Base-by-base conservation (phyloP, 495 filamentous ascomycete genomes). In the Xylaria palmicola region DNA sequence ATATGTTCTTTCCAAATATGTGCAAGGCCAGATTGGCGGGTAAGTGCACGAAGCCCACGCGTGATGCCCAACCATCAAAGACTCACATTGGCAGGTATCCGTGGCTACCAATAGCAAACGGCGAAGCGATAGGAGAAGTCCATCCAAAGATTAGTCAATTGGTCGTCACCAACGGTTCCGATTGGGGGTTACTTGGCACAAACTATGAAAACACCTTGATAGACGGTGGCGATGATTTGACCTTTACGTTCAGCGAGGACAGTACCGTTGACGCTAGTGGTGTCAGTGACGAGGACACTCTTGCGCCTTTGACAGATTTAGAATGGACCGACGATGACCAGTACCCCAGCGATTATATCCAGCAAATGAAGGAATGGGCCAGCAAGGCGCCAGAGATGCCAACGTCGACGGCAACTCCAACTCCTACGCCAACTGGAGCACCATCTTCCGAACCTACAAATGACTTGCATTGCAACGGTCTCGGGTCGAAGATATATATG, bases 361-460 rank as follows among this genome's bases (percentile, higher is more conserved):
- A 41, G n/a, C 39, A 41, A 41, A 4, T 41, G 39, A 41, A 41
- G n/a, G 39, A 41, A 12, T 41, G 39, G 39, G n/a, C n/a, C 39
- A 41, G 39, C n/a, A 41, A 41, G 39, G n/a, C 39, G 10, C 8
- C 8, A 41, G 32, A 6, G 32, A 34, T 34, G 32, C 32, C 32
- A 34, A 34, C 32, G 32, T 34, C 32, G 32, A 34, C 32, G 32
- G 32, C 45, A 50, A 50, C 45, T 50, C 45, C 45, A 50, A 50
- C 45, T 50, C 45, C 45, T 53, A 53, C 5, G 49, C 49, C n/a
- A 53, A 53, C 22, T 53, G 49, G 2, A 53, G 6, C 15, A 17
- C 39, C 49, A 53, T 26, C 49, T 53, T 32, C 49, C 49, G 27
- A 36, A 53, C 49, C 49, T 53, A 53, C 49, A 53, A 32, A 53